Evolutionary conservation across 768 basidiomycete genomes (phyloP), one percentile per base, ranked within the genome.

Genomic region (Calocera viscosa): DNA sequence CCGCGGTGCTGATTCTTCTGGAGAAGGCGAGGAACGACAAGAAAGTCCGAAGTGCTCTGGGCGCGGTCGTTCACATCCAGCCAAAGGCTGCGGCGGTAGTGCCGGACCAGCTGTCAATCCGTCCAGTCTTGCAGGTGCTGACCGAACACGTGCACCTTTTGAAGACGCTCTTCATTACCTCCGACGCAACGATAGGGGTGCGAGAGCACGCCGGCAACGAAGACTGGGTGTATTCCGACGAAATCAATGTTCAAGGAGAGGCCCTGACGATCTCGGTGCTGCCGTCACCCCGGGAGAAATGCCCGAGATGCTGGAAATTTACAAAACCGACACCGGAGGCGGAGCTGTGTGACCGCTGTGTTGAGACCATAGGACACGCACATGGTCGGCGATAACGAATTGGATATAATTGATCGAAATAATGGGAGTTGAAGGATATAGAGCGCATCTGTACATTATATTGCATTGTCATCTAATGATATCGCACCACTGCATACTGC

Each of bases 221-320:
- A 67, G 14, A 69, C 8, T 66, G n/a, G 1, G 33, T 11, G 16
- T 65, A 39, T 66, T 22, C 2, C 49, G 19, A 49, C 8, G 26
- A 41, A 49, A 60, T 47, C 49, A 75, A 65, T 60, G 66, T 67
- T n/a, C 69, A 71, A 1, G 70, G 72, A 24, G 10, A 34, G 17
- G 65, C 68, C 14, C 67, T 86, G 1, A 77, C 75, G 0, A 76
- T 91, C 65, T 80, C 82, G 16, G 78, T 90, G n/a, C 79, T 80
- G 19, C 87, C 90, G 17, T 83, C 91, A 12, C 77, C 75, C 2
- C 68, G 76, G 64, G 72, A 78, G 24, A 94, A 95, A 74, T 98
- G 95, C 74, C 90, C 93, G 26, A 83, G 94, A 17, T 98, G 95
- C 75, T 96, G 94, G 93, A 87, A 84, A 5, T 88, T 82, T 73